A percentile compares a stretch with the other conserved stretches of the same genome.
Evolutionary conservation across 2,329 filamentous ascomycete species (phyloP).

Genomic region (Trichoderma lentiforme): DNA sequence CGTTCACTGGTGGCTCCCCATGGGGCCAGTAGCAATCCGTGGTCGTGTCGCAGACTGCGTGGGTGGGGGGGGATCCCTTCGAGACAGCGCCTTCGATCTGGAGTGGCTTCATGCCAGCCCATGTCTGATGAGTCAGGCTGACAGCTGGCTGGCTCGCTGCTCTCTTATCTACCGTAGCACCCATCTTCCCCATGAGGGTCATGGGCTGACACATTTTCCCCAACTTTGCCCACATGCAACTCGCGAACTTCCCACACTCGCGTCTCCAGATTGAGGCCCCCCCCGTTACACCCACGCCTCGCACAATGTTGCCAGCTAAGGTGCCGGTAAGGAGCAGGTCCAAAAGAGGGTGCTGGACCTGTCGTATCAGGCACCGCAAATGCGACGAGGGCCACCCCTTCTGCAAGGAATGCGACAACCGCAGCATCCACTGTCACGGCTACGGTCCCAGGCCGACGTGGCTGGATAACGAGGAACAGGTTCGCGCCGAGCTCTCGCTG

Average conservation of each 20-base stretch:
- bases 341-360: conserved; percentile 15
- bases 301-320: neutral
- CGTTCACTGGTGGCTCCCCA: neutral
- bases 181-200: neutral
- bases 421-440: conserved; percentile 13
- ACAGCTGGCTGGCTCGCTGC: conserved; percentile 1
- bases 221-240: conserved; percentile 14
- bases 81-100: neutral
- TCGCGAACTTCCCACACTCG: conserved; percentile 11
- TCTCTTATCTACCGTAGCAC: conserved; percentile 11
- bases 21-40: neutral
- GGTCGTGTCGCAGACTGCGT: neutral
- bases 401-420: conserved; percentile 13
- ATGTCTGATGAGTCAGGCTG: conserved; percentile 16
- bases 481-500: conserved; percentile 12
- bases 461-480: conserved; percentile 6
- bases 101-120: neutral
- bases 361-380: conserved; percentile 15
- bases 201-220: conserved; percentile 17
- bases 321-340: conserved; percentile 9
- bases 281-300: neutral
- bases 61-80: neutral
- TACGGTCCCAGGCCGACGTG: conserved; percentile 3
- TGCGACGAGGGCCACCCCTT: conserved; percentile 7
- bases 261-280: neutral